Conservation (phyloP, 371 early-diverging fungal genomes). For the Apophysomyces ossiformis region DNA sequence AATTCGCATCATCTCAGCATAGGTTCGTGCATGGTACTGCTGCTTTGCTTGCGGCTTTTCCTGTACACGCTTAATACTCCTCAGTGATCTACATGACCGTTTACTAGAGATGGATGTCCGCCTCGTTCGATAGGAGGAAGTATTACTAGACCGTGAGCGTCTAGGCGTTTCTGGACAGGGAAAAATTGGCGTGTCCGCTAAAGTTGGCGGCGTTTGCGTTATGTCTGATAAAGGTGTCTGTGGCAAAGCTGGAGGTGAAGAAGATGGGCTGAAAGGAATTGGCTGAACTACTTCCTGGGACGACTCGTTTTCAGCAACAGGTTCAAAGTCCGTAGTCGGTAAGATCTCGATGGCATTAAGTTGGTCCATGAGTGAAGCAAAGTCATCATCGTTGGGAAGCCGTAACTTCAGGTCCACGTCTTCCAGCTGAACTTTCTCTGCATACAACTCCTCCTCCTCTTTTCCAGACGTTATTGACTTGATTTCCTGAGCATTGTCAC, state of each 20-base stretch:
- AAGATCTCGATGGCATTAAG: constrained; percentile 11
- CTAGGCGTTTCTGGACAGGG: neutral
- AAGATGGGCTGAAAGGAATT: neutral
- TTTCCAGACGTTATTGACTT: too few relatives aligned
- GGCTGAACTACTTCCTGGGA: neutral
- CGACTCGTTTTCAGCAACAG: neutral
- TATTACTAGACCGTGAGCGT: constrained; percentile 15
- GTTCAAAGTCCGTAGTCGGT: neutral
- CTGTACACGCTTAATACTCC: constrained; percentile 3
- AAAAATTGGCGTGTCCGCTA: too few relatives aligned
- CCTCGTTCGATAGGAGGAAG: neutral
- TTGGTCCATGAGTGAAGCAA: constrained; percentile 24
- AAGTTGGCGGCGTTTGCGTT: too few relatives aligned
- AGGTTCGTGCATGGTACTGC: constrained; percentile 34
- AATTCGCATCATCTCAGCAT: constrained; percentile 47
- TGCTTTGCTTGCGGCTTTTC: constrained; percentile 13
- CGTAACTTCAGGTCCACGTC: constrained; percentile 22
- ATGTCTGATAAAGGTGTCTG: neutral
- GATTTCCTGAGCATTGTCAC: neutral
- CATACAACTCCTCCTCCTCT: neutral
- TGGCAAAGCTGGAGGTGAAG: neutral
- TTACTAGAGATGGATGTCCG: constrained; percentile 4
- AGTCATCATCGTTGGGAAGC: constrained; percentile 14
- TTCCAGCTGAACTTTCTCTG: constrained; percentile 10
- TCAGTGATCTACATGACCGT: neutral